Evolutionary conservation across 2,329 filamentous ascomycete genomes (phyloP).

Genomic region (Daldinia eschscholtzii): DNA sequence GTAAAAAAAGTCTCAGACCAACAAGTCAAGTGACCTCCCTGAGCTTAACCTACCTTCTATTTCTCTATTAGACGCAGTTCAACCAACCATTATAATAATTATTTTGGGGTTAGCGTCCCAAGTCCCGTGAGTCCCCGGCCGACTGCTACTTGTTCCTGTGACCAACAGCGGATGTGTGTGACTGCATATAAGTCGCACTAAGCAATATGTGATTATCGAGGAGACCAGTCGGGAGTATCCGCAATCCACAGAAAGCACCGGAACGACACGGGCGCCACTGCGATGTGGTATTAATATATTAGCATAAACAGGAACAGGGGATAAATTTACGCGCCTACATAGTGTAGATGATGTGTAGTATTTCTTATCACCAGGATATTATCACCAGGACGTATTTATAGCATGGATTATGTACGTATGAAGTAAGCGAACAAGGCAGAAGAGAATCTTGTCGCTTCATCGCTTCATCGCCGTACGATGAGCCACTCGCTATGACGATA

Average conservation of each 20-base stretch:
- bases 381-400: conserved; percentile 37
- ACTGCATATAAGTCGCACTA: conserved; percentile 48
- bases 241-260: conserved; percentile 41
- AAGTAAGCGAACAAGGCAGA: conserved; percentile 14
- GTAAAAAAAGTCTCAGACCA: conserved; percentile 29
- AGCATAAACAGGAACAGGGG: conserved; percentile 26
- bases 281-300: conserved; percentile 27
- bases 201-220: conserved; percentile 40
- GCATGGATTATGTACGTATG: conserved; percentile 8
- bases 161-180: conserved; percentile 50
- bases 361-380: conserved; percentile 26
- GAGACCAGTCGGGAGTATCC: conserved; percentile 48
- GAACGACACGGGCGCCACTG: conserved; percentile 35
- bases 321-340: not conserved
- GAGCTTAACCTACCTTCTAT: conserved; percentile 26
- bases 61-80: conserved; percentile 28
- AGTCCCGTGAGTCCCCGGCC: conserved; percentile 43
- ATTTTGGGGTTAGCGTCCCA: conserved; percentile 33
- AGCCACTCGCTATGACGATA: not conserved
- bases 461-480: not conserved
- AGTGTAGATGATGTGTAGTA: no score
- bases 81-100: conserved; percentile 20
- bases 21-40: conserved; percentile 42
- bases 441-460: not conserved
- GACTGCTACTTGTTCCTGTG: conserved; percentile 47